Conservation (phyloP, 306 rosid genomes). For the Glycine latifolia region DNA sequence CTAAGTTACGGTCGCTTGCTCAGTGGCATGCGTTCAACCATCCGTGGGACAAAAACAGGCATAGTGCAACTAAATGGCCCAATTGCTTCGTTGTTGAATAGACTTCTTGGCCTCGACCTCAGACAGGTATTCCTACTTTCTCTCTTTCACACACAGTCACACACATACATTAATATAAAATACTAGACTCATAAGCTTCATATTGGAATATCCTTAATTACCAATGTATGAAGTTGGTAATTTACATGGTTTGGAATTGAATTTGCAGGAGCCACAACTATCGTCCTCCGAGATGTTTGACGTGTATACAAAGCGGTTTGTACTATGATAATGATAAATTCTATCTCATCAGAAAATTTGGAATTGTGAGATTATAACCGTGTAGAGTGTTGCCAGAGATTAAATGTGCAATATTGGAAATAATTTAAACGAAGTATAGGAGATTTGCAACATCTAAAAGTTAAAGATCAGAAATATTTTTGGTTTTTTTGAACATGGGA, state of each 20-base stretch:
- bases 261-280: slow-evolving; percentile 59
- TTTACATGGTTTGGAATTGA: slow-evolving; percentile 6
- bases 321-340: slow-evolving; percentile 25
- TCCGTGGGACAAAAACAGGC: slow-evolving; percentile 51
- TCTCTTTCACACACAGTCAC: neutral
- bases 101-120: slow-evolving; percentile 37
- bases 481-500: no score
- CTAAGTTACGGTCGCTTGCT: slow-evolving; percentile 55
- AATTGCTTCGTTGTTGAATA: slow-evolving; percentile 41
- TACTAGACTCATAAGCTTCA: no score
- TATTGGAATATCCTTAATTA: no score
- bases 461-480: no score
- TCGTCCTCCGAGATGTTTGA: slow-evolving; percentile 61
- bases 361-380: neutral
- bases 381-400: no score
- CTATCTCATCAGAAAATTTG: neutral
- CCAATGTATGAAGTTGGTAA: slow-evolving; percentile 1
- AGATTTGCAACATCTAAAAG: no score
- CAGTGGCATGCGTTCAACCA: slow-evolving; percentile 46
- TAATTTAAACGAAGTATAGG: no score
- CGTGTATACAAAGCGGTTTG: slow-evolving; percentile 43
- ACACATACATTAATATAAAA: no score
- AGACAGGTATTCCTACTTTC: slow-evolving; percentile 24
- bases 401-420: no score
- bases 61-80: slow-evolving; percentile 40